Evolutionary conservation across 768 basidiomycete genomes (phyloP).

Genomic region (Ramaria rubella): DNA sequence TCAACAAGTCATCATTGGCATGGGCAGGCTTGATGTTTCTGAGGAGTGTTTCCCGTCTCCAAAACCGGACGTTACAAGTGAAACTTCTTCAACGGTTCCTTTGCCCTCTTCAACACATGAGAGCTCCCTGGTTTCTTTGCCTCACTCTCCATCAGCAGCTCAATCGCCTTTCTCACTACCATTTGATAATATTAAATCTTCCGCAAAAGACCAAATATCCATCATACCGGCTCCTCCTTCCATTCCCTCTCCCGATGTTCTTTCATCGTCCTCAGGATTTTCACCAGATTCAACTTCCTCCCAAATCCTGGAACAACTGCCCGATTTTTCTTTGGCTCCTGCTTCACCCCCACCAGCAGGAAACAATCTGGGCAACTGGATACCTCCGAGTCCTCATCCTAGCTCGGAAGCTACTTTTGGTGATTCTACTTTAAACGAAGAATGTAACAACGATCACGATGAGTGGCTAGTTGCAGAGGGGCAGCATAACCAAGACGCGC

Average conservation of each 20-base stretch:
- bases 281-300: not conserved
- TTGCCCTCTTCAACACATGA: not conserved
- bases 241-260: not conserved
- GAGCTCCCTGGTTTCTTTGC: not conserved
- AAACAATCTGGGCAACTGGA: not conserved
- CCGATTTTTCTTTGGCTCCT: not conserved
- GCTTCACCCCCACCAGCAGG: not conserved
- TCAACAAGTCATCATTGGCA: constrained; percentile 82
- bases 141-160: not conserved
- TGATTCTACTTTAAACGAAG: not conserved
- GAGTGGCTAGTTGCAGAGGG: not conserved
- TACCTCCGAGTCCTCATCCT: constrained; percentile 2
- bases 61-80: not conserved
- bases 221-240: not conserved
- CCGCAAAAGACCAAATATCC: not conserved
- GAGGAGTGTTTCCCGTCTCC: not conserved
- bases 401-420: not conserved
- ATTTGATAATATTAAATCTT: not conserved
- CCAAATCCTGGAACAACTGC: not conserved
- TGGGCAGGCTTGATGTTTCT: constrained; percentile 59
- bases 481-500: constrained; percentile 11
- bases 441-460: not conserved
- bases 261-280: too few relatives aligned
- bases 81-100: not conserved
- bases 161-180: not conserved